Base-by-base conservation (phyloP, 768 basidiomycete species). In the Hirschioporus abietinus region DNA sequence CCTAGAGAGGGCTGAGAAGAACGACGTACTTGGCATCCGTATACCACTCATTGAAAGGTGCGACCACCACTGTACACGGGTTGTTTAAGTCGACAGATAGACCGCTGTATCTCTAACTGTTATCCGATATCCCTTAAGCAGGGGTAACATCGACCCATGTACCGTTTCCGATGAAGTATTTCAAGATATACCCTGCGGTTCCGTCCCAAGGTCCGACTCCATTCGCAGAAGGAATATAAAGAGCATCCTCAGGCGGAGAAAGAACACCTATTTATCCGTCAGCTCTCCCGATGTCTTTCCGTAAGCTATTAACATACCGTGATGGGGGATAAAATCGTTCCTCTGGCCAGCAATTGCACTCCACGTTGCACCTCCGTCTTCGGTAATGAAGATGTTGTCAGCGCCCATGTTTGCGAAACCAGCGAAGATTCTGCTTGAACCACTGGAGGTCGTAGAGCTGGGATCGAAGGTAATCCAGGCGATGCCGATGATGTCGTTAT, bases 61-160 rank as follows among this genome's bases (percentile, higher is more conserved):
- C 69, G 18, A 68, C 71, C 68, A 71, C 71, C 52, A 72, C 61
- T 26, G 71, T 71, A 18, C 71, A 71, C 12, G 71, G 70, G 57
- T 70, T 69, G 35, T 70, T 68, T 20, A 68, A 65, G 61, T 72
- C 71, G 36, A 72, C 64, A 36, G 68, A 35, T 35, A 69, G 57
- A 64, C 63, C 68, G 18, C 70, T 68, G 64, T 68, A 70, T 25
- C 70, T 66, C 61, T 66, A 70, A 66, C 59, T 35, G 24, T 23
- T 34, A 59, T 57, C 60, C 18, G 60, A 6, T 27, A 61, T 61
- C 15, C 34, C 63, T 52, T 27, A 25, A 12, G 63, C 35, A 35
- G 63, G 63, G 63, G 63, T 64, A 35, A 64, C 35, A 59, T 64
- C 35, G 34, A 26, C n/a, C 26, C 57, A 63, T 23, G 61, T 63